Base-by-base conservation (phyloP, 2,329 filamentous ascomycete genomes). In the Botrytis aclada region DNA sequence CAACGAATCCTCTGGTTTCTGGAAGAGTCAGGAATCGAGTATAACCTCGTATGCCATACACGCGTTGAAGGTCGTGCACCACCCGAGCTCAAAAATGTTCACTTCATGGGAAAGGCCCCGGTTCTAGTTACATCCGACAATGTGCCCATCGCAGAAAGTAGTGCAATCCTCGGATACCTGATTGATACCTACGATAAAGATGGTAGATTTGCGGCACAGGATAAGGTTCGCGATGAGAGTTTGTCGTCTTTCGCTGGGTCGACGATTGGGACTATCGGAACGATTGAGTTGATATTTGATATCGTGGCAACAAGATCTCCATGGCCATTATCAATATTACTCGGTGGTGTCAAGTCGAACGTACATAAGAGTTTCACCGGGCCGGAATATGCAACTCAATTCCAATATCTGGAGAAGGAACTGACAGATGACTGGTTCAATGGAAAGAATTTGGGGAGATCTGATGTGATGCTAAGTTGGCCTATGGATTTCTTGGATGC, bases 71-170 rank as follows among this genome's bases (percentile, higher is more conserved):
- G 76, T 51, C 85, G 91, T 29, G 94, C 94, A 1, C 93, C 93
- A 3, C 84, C 88, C 0, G 90, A 92, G 78, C 86, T 97, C 65
- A 56, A 72, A 34, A 89, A 92, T 74, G 84, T 96, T 34, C 93
- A 97, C 78, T 92, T 92, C 0, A 86, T 97, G 4, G 95, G 95
- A 75, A 97, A 97, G 81, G 94, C 93, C 1, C 95, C 95, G 0
- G 83, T 95, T 65, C 84, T 98, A 76, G 75, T 80, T 32, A 80
- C 80, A 58, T 77, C 76, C 41, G 76, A 78, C 22, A 75, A 77
- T 37, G 65, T 74, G 10, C 64, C 71, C 62, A 79, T 82, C 29
- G 75, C 77, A 20, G 81, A 82, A 76, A 77, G 75, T 1, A 63
- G 74, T n/a, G 79, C 79, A 25, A 81, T 82, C 41, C 77, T 78